Base-by-base conservation (phyloP, 75 land plant genomes). In the Selaginella tamariscina region DNA sequence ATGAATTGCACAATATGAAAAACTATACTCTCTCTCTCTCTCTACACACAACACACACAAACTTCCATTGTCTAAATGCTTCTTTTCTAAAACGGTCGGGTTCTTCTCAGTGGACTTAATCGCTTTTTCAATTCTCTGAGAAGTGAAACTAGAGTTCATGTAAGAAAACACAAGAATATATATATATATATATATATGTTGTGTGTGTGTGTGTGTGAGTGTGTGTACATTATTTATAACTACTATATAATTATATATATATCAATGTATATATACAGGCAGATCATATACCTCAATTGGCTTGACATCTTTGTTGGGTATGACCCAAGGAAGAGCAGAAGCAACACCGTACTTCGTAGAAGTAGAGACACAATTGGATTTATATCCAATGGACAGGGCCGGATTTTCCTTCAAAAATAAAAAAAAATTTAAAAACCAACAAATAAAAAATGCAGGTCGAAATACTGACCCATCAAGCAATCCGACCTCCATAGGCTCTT, bases 291-390 rank as follows among this genome's bases (percentile, higher is more conserved):
- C 49, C 49, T 39, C 11, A 15, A 39, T 39, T 5, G 49, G 49
- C 11, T 39, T 5, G 49, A 39, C 5, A 39, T 39, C 49, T 15
- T 39, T 39, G 49, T 73, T 65, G 8, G 86, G 83, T 66, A 91
- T 82, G 11, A 27, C 65, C 93, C 79, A 85, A 1, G 96, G 96
- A 70, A 83, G 73, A 8, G 84, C 85, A 68, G 80, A 88, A n/a
- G 81, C 79, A 2, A 88, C 76, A 5, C 49, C 49, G 5, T 93
- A 85, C 39, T 73, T 82, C 0, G 96, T 83, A 39, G 85, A 89
- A 1, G 93, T 91, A 0, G 96, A 88, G 11, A 91, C 69, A 63
- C 92, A 90, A 27, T 82, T 85, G 0, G 96, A 75, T 90, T 90
- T 0, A 56, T 71, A 1, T 70, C 67, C 24, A 84, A 79, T 2